phyloP scores from a whole-genome alignment of 345 rosid genomes.

The Tarenaya hassleriana region DNA sequence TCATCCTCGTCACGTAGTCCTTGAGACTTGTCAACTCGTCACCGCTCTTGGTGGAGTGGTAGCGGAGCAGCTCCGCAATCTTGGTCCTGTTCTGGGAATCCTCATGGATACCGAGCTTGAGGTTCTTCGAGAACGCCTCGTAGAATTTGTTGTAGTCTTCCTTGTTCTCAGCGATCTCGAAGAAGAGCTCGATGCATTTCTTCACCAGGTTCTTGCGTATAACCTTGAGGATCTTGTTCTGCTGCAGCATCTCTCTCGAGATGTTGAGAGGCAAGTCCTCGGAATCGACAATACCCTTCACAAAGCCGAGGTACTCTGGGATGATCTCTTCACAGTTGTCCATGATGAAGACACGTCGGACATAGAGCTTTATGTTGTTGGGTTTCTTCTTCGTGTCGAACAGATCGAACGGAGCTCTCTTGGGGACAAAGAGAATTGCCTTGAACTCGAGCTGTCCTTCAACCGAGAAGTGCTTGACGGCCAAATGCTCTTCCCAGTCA shows the following conservation, averaged over 20 bases:
- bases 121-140: conserved; percentile 80
- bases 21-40: conserved; percentile 78
- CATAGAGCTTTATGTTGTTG: conserved; percentile 85
- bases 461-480: conserved; percentile 86
- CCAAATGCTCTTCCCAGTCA: conserved; percentile 88
- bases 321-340: conserved; percentile 87
- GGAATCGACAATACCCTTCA: conserved; percentile 87
- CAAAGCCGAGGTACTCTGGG: conserved; percentile 78
- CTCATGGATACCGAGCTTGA: conserved; percentile 83
- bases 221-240: conserved; percentile 84
- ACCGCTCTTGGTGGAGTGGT: conserved; percentile 90
- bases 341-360: conserved; percentile 83
- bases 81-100: conserved; percentile 70
- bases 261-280: conserved; percentile 90
- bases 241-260: conserved; percentile 74
- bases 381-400: conserved; percentile 85
- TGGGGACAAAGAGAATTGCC: conserved; percentile 75
- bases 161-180: conserved; percentile 87
- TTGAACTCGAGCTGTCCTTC: conserved; percentile 91
- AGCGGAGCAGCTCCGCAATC: conserved; percentile 71
- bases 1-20: conserved; percentile 93
- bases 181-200: conserved; percentile 80
- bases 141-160: conserved; percentile 87
- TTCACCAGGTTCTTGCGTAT: conserved; percentile 83
- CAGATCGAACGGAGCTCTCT: conserved; percentile 81